Percentiles rank a stretch among this genome's conserved stretches.
phyloP scores from a whole-genome alignment of 371 early-diverging fungal genomes.

The Syncephalastrum racemosum region DNA sequence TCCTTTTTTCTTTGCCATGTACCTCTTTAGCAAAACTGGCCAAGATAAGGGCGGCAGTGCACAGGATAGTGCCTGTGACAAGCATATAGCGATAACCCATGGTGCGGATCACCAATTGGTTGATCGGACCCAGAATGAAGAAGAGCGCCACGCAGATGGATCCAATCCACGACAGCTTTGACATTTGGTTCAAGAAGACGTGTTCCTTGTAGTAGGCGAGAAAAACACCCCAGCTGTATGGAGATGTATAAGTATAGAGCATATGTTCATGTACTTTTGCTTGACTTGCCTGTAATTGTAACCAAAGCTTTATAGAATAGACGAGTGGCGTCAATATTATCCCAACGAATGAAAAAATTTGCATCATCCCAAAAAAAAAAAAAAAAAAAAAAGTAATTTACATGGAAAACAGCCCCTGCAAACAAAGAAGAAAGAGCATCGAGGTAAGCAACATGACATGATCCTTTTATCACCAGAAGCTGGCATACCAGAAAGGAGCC shows the following conservation, averaged over 20 bases:
- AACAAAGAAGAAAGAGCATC: background rate
- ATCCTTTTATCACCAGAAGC: background rate
- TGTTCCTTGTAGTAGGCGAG: conserved; percentile 31
- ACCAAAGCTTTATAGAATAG: conserved; percentile 28
- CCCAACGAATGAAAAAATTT: background rate
- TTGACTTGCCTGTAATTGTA: conserved; percentile 30
- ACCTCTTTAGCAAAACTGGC: conserved; percentile 52
- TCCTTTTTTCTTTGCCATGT: conserved; percentile 9
- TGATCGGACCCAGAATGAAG: conserved; percentile 43
- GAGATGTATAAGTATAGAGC: background rate
- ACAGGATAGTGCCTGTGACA: conserved; percentile 46
- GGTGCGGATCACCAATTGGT: conserved; percentile 47
- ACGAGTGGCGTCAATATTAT: background rate
- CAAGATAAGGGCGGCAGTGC: conserved; percentile 57
- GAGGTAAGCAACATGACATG: background rate
- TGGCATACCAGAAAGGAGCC: conserved; percentile 44
- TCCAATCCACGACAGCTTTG: conserved; percentile 39
- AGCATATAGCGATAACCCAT: conserved; percentile 58
- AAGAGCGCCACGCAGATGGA: conserved; percentile 40
- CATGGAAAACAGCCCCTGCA: conserved; percentile 25
- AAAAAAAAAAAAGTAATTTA: conserved; percentile 3
- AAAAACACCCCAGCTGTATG: conserved; percentile 30
- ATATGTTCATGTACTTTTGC: background rate
- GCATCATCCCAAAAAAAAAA: background rate
- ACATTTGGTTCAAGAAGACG: conserved; percentile 29